These are phyloP conservation scores for Cryptococcus wingfieldii DNA, from an alignment of 1,284 basidiomycete species.

Conservation along the genomic window DNA sequence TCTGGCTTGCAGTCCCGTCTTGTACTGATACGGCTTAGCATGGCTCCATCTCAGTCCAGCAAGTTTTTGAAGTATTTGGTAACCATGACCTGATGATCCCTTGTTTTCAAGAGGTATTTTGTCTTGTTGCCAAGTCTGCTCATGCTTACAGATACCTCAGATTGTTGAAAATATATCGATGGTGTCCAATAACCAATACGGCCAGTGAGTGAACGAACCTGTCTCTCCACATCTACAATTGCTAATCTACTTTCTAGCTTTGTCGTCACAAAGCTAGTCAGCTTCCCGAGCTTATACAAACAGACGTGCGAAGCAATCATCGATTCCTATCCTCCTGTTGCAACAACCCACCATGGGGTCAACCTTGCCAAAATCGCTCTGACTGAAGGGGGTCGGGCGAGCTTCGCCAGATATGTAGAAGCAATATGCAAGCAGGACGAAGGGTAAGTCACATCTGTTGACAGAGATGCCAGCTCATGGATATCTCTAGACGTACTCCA, in stretches of 20 bases:
- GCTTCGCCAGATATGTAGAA: slow-evolving; percentile 37
- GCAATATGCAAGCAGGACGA: slow-evolving; percentile 34
- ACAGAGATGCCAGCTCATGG: neutral
- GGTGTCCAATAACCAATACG: slow-evolving; percentile 43
- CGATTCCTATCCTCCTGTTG: slow-evolving; percentile 39
- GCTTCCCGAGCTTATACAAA: slow-evolving; percentile 23
- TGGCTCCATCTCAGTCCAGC: slow-evolving; percentile 44
- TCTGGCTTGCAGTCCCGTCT: neutral
- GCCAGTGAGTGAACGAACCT: slow-evolving; percentile 29
- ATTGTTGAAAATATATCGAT: slow-evolving; percentile 32
- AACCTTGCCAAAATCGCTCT: slow-evolving; percentile 41
- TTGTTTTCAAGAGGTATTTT: slow-evolving; percentile 36
- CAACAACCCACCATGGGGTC: slow-evolving; percentile 42
- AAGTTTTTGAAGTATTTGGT: slow-evolving; percentile 43
- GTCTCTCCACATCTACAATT: neutral
- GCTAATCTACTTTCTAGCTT: slow-evolving; percentile 24
- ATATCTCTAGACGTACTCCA: slow-evolving; percentile 27
- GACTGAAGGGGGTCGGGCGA: slow-evolving; percentile 22
- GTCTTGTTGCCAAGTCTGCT: neutral
- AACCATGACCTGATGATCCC: slow-evolving; percentile 37
- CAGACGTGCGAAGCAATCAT: slow-evolving; percentile 36
- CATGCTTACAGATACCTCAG: slow-evolving; percentile 11
- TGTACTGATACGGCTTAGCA: slow-evolving; percentile 19
- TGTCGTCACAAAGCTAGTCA: slow-evolving; percentile 39
- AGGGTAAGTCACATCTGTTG: slow-evolving; percentile 24